phyloP scores from a whole-genome alignment of 371 early-diverging fungal species.

The Rhizomucor miehei region DNA sequence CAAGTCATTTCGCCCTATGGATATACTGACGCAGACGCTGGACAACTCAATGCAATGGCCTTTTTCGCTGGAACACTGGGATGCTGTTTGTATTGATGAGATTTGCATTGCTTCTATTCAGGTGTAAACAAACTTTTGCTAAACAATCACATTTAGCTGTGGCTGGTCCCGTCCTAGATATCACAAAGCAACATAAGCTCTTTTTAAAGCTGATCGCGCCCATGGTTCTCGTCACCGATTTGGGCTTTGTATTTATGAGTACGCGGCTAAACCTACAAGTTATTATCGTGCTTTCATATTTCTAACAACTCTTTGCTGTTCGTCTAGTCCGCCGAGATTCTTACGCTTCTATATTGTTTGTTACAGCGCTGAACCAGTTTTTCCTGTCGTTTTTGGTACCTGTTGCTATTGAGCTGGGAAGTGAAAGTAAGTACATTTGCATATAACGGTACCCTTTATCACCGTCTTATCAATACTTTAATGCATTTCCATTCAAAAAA shows the following conservation, averaged over 20 bases:
- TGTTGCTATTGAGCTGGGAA: constrained; percentile 50
- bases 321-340: constrained; percentile 33
- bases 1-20: constrained; percentile 53
- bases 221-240: constrained; percentile 42
- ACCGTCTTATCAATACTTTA: no score
- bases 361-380: constrained; percentile 43
- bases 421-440: constrained; percentile 41
- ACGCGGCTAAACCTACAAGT: constrained; percentile 3
- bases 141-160: constrained; percentile 18
- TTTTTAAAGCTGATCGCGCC: constrained; percentile 46
- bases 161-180: constrained; percentile 50
- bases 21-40: constrained; percentile 50
- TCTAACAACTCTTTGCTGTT: no score
- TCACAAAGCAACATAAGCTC: constrained; percentile 48
- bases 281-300: neutral
- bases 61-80: constrained; percentile 39
- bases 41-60: constrained; percentile 33
- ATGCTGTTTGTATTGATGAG: constrained; percentile 28
- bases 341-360: constrained; percentile 43
- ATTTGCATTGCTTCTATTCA: no score
- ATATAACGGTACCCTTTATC: neutral
- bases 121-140: no score
- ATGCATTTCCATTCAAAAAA: no score
- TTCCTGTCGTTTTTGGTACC: constrained; percentile 49
- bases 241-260: constrained; percentile 46